Evolutionary conservation across 2,329 filamentous ascomycete genomes (phyloP).

Genomic region (Xylaria sp.): DNA sequence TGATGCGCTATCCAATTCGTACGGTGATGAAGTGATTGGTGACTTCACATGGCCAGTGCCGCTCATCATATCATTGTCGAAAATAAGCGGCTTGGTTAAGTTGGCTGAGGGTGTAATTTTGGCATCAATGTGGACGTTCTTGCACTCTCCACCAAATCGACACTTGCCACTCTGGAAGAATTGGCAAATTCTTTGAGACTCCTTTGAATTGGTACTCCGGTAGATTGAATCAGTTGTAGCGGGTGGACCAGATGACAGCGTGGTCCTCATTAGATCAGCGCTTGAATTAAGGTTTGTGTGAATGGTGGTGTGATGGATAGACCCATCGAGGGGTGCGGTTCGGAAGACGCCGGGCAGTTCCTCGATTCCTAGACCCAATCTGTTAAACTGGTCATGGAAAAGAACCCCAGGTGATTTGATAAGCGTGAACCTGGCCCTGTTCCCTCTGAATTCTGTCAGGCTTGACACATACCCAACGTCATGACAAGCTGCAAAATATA

Average conservation of each 20-base stretch:
- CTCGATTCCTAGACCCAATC: constrained; percentile 55
- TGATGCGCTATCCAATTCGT: not conserved
- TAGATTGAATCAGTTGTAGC: not conserved
- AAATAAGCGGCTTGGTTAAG: constrained; percentile 10
- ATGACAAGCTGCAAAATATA: constrained; percentile 68
- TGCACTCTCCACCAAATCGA: constrained; percentile 40
- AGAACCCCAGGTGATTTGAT: constrained; percentile 52
- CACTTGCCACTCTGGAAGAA: constrained; percentile 40
- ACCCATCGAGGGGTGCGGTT: constrained; percentile 42
- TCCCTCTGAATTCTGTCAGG: constrained; percentile 57
- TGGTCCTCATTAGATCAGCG: not conserved
- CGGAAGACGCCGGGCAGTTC: constrained; percentile 60
- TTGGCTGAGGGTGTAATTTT: not conserved
- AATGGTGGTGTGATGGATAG: not conserved
- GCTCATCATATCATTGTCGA: constrained; percentile 17
- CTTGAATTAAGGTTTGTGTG: constrained; percentile 9
- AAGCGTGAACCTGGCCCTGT: constrained; percentile 59
- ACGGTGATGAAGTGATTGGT: not conserved
- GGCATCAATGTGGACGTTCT: constrained; percentile 33
- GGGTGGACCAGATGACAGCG: not conserved
- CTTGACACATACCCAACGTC: constrained; percentile 63
- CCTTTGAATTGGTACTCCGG: not conserved
- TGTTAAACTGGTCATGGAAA: constrained; percentile 59
- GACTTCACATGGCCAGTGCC: constrained; percentile 8
- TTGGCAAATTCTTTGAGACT: constrained; percentile 34